Evolutionary conservation across 495 filamentous ascomycete species (phyloP), one percentile per base, ranked within the genome.

Genomic region (Podospora fimiseda): DNA sequence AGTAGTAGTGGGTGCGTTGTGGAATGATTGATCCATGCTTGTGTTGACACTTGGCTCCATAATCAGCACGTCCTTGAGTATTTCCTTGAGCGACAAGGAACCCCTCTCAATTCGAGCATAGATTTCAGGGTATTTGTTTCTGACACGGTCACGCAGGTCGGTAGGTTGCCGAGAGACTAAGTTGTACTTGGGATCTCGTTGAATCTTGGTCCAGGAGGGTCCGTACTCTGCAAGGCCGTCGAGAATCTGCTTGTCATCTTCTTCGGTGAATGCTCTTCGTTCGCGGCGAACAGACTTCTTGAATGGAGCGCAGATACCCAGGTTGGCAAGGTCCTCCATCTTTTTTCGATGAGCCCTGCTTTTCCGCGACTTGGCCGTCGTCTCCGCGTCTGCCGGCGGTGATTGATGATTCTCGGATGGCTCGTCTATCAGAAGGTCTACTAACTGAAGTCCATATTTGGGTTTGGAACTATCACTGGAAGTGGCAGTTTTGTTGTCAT

Each of bases 81-180:
- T 52, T 24, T 70, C 58, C 48, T 66, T 69, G 45, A 69, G 66
- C 50, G 82, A 72, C 22, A 70, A 62, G 14, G 64, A 62, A 15
- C 75, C 77, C 61, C 87, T 93, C 43, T 84, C 79, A 21, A 75
- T 74, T 43, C 61, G 52, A 16, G 63, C 58, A 55, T 74, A 78
- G 40, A 73, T 69, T 36, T 87, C 80, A 6, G 89, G 88, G 56
- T 85, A 90, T 48, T 84, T 86, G 53, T 87, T 90, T 16, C 90
- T 78, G 48, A 94, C 85, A 6, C 89, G 77, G 66, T 96, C 90
- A 44, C 90, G 75, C 11, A 96, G 70, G 61, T 96, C 89, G 4
- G 87, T 90, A 2, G 88, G 81, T 36, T 81, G 79, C 51, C 90
- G 79, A 59, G 74, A 80, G 8, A 74, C 68, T 9, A 96, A 72